Evolutionary conservation across 768 basidiomycete species (phyloP).

Genomic region (Mrakia frigida): DNA sequence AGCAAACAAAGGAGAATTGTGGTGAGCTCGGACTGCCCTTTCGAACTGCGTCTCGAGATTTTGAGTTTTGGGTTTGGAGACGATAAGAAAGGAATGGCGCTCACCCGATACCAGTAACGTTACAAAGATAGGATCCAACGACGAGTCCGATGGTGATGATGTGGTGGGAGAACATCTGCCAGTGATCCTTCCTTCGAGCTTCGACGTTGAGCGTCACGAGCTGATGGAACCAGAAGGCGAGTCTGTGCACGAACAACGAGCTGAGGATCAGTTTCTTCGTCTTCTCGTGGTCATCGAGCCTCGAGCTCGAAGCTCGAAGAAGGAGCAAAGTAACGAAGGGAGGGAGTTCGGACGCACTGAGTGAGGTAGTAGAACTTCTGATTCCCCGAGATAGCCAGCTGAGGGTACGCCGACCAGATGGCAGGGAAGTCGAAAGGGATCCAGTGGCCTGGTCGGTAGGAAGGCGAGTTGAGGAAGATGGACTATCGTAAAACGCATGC

Average conservation of each 20-base stretch:
- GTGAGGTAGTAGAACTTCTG: slow-evolving; percentile 63
- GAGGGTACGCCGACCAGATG: slow-evolving; percentile 29
- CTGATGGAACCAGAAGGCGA: slow-evolving; percentile 86
- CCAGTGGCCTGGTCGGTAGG: slow-evolving; percentile 27
- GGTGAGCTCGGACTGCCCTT: neutral
- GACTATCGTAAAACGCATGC: neutral
- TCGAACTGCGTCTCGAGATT: too few species aligned
- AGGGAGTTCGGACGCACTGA: slow-evolving; percentile 49
- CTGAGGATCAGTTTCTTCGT: neutral
- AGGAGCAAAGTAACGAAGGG: neutral
- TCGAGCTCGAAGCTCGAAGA: neutral
- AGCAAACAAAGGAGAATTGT: neutral
- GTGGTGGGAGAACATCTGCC: slow-evolving; percentile 96
- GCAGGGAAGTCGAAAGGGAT: slow-evolving; percentile 27
- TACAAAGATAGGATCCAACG: slow-evolving; percentile 67
- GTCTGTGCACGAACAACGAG: slow-evolving; percentile 36
- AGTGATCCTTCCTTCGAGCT: slow-evolving; percentile 82
- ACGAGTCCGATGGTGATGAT: slow-evolving; percentile 79
- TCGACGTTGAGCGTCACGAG: slow-evolving; percentile 89
- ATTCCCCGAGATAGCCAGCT: slow-evolving; percentile 12
- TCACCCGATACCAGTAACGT: slow-evolving; percentile 71
- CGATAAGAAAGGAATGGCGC: neutral
- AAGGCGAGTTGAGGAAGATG: slow-evolving; percentile 25
- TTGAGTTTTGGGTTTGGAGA: too few species aligned
- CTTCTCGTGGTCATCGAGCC: too few species aligned